Conservation (phyloP, 352 stramenopile genomes). For the Phytophthora capsici region DNA sequence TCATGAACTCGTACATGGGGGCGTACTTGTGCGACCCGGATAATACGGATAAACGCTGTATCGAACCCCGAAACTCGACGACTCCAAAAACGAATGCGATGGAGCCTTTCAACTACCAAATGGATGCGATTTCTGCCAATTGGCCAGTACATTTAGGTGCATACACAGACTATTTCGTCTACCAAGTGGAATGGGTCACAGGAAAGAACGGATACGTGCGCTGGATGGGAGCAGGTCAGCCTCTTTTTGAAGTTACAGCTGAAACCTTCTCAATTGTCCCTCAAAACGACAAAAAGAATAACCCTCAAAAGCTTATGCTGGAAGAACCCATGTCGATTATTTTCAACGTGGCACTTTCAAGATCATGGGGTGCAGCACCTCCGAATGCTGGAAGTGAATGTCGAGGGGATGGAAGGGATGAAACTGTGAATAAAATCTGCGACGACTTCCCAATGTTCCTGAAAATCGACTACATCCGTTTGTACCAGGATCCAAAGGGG, state of each 20-base stretch:
- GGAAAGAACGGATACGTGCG: conserved; percentile 66
- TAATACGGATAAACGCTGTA: conserved; percentile 48
- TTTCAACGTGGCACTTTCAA: conserved; percentile 59
- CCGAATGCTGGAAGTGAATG: conserved; percentile 44
- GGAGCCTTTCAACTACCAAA: conserved; percentile 78
- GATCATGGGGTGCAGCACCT: conserved; percentile 41
- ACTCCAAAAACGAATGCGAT: conserved; percentile 50
- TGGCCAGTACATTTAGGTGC: conserved; percentile 68
- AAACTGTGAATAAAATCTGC: conserved; percentile 45
- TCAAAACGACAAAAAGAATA: conserved; percentile 46
- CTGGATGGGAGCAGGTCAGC: conserved; percentile 60
- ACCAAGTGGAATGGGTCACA: conserved; percentile 81
- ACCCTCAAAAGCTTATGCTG: conserved; percentile 56
- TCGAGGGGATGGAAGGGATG: conserved; percentile 28
- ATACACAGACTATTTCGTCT: conserved; percentile 65
- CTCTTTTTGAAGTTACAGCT: conserved; percentile 66
- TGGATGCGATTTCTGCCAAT: conserved; percentile 83
- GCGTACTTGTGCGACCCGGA: conserved; percentile 63
- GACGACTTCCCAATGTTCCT: conserved; percentile 58
- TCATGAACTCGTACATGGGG: conserved; percentile 72
- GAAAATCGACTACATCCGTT: conserved; percentile 86
- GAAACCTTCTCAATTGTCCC: conserved; percentile 53
- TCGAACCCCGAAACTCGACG: conserved; percentile 36
- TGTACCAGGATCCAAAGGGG: conserved; percentile 70
- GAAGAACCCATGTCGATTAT: conserved; percentile 65